Evolutionary conservation across 2,329 filamentous ascomycete genomes (phyloP).

Genomic region (Pseudocercospora cruenta): DNA sequence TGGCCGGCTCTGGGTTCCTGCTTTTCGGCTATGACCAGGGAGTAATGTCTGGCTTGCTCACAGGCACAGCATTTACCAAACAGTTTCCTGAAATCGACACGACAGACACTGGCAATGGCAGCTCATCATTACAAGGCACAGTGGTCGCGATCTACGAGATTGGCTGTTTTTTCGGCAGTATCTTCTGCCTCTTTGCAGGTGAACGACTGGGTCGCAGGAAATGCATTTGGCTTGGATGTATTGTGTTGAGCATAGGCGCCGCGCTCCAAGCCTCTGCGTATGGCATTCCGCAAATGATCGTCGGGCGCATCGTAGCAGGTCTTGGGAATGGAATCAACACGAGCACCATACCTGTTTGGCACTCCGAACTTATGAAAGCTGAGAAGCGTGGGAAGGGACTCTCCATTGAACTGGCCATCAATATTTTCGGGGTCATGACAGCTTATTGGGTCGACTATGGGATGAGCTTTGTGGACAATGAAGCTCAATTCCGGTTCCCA

Average conservation of each 20-base stretch:
- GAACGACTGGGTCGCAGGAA: constrained; percentile 53
- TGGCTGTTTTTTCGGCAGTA: constrained; percentile 61
- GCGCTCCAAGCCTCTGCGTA: constrained; percentile 51
- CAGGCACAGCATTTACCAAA: constrained; percentile 20
- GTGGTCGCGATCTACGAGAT: constrained; percentile 62
- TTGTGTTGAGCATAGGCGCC: constrained; percentile 53
- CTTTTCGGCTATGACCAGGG: constrained; percentile 28
- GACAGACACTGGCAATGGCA: constrained; percentile 14
- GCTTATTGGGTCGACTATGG: constrained; percentile 42
- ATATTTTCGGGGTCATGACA: constrained; percentile 37
- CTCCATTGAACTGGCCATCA: constrained; percentile 38
- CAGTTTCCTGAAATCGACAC: constrained; percentile 27
- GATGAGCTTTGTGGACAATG: constrained; percentile 36
- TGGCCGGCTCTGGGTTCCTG: constrained; percentile 23
- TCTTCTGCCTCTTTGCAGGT: constrained; percentile 51
- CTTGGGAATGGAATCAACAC: constrained; percentile 20
- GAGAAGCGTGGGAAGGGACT: constrained; percentile 44
- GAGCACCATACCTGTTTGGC: constrained; percentile 42
- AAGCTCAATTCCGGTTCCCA: constrained; percentile 46
- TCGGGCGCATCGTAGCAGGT: constrained; percentile 15
- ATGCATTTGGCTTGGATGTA: constrained; percentile 51
- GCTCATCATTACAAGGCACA: constrained; percentile 32
- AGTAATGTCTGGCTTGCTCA: constrained; percentile 23
- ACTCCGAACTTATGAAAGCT: constrained; percentile 49
- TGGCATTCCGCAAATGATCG: constrained; percentile 44